Percentiles rank a stretch among this genome's conserved stretches.
Evolutionary conservation across 352 stramenopile genomes (phyloP).

Genomic region (Aphanomyces cochlioides): DNA sequence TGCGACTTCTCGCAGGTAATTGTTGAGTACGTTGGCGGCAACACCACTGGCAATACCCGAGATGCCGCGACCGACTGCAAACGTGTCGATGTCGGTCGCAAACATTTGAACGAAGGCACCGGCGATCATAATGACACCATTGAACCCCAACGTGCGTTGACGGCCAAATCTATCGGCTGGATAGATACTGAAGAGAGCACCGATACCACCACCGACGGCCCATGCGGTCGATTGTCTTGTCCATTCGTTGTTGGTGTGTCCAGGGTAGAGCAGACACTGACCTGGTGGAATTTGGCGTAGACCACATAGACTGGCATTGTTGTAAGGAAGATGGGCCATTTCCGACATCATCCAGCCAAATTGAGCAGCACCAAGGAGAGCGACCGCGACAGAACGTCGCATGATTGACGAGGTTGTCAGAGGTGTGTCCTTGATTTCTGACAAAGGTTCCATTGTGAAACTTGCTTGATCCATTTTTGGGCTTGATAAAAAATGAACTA

Average conservation of each 20-base stretch:
- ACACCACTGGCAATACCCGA: background rate
- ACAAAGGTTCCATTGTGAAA: conserved; percentile 18
- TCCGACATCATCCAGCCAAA: background rate
- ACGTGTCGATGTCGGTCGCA: background rate
- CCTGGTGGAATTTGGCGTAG: background rate
- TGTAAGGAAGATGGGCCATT: background rate
- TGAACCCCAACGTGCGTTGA: background rate
- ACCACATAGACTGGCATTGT: background rate
- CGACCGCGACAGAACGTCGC: background rate
- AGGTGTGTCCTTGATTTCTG: background rate
- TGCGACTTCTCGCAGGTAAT: background rate
- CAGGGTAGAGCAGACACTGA: background rate
- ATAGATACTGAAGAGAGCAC: background rate
- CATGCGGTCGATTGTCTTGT: background rate
- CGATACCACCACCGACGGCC: background rate
- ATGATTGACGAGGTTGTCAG: conserved; percentile 16
- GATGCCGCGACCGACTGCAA: background rate
- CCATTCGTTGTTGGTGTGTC: background rate
- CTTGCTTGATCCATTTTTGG: conserved; percentile 35
- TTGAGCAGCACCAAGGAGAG: background rate
- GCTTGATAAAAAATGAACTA: conserved; percentile 32
- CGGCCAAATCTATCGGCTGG: background rate
- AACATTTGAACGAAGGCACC: background rate
- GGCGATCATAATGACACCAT: background rate
- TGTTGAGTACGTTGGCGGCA: background rate